A percentile compares a stretch with the other conserved stretches of the same genome.
phyloP scores from a whole-genome alignment of 129 eudicot genomes.

The Flaveria robusta region DNA sequence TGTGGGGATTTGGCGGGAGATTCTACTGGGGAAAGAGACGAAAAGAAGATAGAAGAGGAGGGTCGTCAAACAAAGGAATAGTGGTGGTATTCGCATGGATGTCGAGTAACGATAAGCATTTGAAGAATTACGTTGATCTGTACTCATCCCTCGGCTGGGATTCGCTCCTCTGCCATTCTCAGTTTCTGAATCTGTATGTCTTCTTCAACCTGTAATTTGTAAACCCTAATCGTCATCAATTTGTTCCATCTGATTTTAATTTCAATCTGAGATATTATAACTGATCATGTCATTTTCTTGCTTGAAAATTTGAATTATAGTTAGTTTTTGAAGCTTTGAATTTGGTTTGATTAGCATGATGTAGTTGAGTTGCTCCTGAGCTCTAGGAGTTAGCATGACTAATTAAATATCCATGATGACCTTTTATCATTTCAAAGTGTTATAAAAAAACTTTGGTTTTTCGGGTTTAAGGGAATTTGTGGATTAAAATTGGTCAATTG shows the following conservation, averaged over 20 bases:
- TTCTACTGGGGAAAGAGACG: conserved; percentile 68
- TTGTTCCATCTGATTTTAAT: background rate
- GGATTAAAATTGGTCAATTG: conserved; percentile 12
- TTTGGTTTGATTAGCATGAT: conserved; percentile 18
- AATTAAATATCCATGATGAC: no score
- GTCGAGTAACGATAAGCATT: conserved; percentile 76
- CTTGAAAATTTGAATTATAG: background rate
- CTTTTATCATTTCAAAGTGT: no score
- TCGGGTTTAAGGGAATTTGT: background rate
- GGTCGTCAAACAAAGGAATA: conserved; percentile 54
- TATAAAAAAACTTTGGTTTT: no score
- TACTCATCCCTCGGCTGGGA: conserved; percentile 87
- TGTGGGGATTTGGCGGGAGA: conserved; percentile 97
- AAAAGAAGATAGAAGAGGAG: conserved; percentile 47
- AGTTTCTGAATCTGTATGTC: conserved; percentile 78
- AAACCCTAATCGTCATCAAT: background rate
- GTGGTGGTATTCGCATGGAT: conserved; percentile 90
- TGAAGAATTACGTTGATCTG: conserved; percentile 75
- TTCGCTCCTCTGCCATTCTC: conserved; percentile 82
- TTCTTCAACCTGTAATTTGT: background rate
- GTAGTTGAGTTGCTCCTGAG: background rate
- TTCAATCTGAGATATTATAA: background rate
- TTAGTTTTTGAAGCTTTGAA: background rate
- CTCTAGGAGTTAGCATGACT: conserved; percentile 3
- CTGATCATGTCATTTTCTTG: background rate